Evolutionary conservation across 148 eudicot genomes (phyloP).

Genomic region (Pharnaceum exiguum): DNA sequence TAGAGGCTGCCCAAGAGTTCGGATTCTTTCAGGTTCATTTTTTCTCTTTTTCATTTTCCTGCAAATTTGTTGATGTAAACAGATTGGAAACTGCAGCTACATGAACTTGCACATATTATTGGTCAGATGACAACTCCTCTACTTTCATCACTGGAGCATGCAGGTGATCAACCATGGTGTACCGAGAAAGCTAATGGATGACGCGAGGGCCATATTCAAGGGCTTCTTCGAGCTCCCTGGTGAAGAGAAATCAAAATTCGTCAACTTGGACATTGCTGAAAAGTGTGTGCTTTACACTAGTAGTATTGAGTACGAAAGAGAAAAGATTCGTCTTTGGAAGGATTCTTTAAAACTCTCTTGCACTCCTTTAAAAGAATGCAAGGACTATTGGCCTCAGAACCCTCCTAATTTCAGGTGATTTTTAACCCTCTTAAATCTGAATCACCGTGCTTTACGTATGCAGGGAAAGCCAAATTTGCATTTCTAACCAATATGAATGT

Average conservation of each 20-base stretch:
- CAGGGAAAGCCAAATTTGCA: too few species aligned
- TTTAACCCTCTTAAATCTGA: too few species aligned
- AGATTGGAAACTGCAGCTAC: too few species aligned
- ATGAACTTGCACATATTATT: too few species aligned
- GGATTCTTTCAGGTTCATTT: conserved; percentile 23
- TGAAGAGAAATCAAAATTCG: conserved; percentile 1
- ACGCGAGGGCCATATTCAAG: not conserved
- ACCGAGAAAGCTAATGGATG: conserved; percentile 5
- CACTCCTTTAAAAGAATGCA: conserved; percentile 5
- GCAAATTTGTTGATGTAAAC: too few species aligned
- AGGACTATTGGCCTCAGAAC: not conserved
- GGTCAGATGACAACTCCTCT: too few species aligned
- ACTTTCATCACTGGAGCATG: too few species aligned
- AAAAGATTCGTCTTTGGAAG: conserved; percentile 1
- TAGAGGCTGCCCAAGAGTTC: conserved; percentile 17
- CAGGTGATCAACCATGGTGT: conserved; percentile 12
- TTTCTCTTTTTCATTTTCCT: too few species aligned
- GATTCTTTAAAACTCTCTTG: not conserved
- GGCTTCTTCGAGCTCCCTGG: conserved; percentile 6
- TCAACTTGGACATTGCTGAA: not conserved
- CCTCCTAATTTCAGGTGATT: conserved; percentile 1
- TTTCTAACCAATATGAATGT: too few species aligned
- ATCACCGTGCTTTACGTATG: too few species aligned
- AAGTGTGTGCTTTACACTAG: not conserved
- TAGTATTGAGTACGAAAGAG: not conserved